These are phyloP conservation scores for Cystobasidium tubakii DNA, from an alignment of 768 basidiomycete genomes.

Conservation along the genomic window DNA sequence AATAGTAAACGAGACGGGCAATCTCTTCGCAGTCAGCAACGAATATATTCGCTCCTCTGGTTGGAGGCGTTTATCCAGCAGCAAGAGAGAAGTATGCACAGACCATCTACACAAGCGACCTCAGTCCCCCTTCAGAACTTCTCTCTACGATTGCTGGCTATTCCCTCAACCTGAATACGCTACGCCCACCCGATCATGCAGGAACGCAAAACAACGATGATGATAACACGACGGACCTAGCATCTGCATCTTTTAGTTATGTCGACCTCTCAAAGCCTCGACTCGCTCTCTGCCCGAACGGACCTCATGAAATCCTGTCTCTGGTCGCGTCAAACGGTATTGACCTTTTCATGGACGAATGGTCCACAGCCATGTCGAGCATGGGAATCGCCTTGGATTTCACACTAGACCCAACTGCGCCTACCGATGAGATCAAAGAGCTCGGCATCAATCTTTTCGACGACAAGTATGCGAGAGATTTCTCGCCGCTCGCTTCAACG, in stretches of 20 bases:
- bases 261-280: conserved; percentile 62
- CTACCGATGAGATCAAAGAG: conserved; percentile 44
- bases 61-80: conserved; percentile 56
- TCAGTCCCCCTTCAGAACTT: neutral
- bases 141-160: conserved; percentile 57
- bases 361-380: conserved; percentile 64
- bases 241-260: conserved; percentile 59
- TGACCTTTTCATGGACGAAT: conserved; percentile 69
- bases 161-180: conserved; percentile 61
- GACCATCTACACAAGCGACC: conserved; percentile 49
- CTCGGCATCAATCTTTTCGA: conserved; percentile 73
- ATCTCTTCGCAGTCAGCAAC: neutral
- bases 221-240: conserved; percentile 51
- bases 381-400: conserved; percentile 74
- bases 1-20: too few relatives aligned
- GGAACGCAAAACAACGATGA: neutral
- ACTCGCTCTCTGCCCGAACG: conserved; percentile 55
- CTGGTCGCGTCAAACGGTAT: conserved; percentile 63
- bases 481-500: conserved; percentile 57
- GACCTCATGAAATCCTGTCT: conserved; percentile 67
- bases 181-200: conserved; percentile 48
- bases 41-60: conserved; percentile 65
- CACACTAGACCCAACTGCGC: conserved; percentile 56
- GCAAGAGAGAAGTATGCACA: conserved; percentile 65
- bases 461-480: conserved; percentile 58